These are phyloP conservation scores for Pythium coloratum DNA, from an alignment of 352 stramenopile genomes.

Conservation along the genomic window DNA sequence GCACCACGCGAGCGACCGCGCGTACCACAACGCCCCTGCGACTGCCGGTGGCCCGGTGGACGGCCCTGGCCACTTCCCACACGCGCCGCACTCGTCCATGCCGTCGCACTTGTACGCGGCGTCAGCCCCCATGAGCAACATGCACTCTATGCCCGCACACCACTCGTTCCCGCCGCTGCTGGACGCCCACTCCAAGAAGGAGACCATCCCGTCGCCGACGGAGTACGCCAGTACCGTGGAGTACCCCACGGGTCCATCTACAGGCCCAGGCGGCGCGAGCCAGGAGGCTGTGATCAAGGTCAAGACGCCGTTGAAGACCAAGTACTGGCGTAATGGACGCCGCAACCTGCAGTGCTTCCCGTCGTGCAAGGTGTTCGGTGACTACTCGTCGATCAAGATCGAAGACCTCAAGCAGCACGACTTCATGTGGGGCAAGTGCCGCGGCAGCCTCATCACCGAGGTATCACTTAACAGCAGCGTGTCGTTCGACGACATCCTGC, in stretches of 20 bases:
- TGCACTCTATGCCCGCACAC: slow-evolving; percentile 30
- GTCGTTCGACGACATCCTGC: slow-evolving; percentile 76
- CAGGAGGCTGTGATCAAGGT: slow-evolving; percentile 89
- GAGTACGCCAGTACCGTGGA: slow-evolving; percentile 22
- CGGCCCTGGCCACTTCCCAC: slow-evolving; percentile 18
- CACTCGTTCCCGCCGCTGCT: slow-evolving; percentile 66
- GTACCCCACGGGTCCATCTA: slow-evolving; percentile 13
- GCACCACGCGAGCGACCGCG: slow-evolving; percentile 10
- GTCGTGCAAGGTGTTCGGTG: slow-evolving; percentile 87
- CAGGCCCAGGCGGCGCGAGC: slow-evolving; percentile 28
- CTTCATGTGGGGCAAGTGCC: slow-evolving; percentile 91
- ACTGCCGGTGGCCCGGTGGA: neutral
- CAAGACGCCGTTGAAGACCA: slow-evolving; percentile 81
- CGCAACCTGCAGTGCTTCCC: slow-evolving; percentile 91
- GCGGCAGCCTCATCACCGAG: slow-evolving; percentile 78
- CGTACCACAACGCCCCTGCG: slow-evolving; percentile 4
- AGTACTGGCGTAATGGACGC: slow-evolving; percentile 91
- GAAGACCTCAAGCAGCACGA: slow-evolving; percentile 88
- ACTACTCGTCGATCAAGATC: slow-evolving; percentile 90
- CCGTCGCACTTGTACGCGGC: slow-evolving; percentile 21
- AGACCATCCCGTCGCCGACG: slow-evolving; percentile 7
- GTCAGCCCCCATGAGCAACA: slow-evolving; percentile 19
- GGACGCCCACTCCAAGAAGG: slow-evolving; percentile 47
- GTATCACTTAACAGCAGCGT: slow-evolving; percentile 84
- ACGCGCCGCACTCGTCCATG: slow-evolving; percentile 13